A percentile compares a stretch with the other conserved stretches of the same genome.
Evolutionary conservation across 768 basidiomycete genomes (phyloP).

Genomic region (Phaeotremella fagi): DNA sequence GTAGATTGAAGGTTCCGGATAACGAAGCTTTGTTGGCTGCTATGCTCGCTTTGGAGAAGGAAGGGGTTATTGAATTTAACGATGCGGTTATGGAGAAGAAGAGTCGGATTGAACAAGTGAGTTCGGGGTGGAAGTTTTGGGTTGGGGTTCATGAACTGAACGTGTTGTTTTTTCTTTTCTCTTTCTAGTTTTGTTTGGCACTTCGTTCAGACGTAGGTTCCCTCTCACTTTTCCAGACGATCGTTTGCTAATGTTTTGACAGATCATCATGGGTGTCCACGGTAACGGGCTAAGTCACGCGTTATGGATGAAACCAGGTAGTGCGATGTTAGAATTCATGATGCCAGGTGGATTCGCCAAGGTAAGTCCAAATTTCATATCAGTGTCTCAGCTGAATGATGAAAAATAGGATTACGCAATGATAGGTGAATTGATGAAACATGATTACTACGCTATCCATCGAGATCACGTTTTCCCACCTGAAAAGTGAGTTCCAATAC

Average conservation of each 20-base stretch:
- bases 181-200: slow-evolving; percentile 24
- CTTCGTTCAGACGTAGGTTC: slow-evolving; percentile 21
- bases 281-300: slow-evolving; percentile 40
- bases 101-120: slow-evolving; percentile 20
- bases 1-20: slow-evolving; percentile 19
- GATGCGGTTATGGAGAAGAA: slow-evolving; percentile 30
- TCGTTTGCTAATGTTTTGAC: not conserved
- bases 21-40: slow-evolving; percentile 10
- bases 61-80: slow-evolving; percentile 26
- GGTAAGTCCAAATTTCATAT: slow-evolving; percentile 13
- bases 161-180: too few relatives aligned
- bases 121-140: too few relatives aligned
- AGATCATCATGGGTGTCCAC: slow-evolving; percentile 39
- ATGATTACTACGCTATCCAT: slow-evolving; percentile 36
- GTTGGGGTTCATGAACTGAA: too few relatives aligned
- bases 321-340: slow-evolving; percentile 40
- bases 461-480: slow-evolving; percentile 19
- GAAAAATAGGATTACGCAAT: slow-evolving; percentile 30
- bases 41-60: slow-evolving; percentile 16
- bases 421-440: slow-evolving; percentile 29
- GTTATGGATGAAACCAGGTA: slow-evolving; percentile 36
- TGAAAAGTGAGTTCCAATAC: slow-evolving; percentile 8
- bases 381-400: not conserved
- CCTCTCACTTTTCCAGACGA: not conserved
- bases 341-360: slow-evolving; percentile 27